Evolutionary conservation across 2,329 filamentous ascomycete species (phyloP).

Genomic region (Samsoniella hepiali): DNA sequence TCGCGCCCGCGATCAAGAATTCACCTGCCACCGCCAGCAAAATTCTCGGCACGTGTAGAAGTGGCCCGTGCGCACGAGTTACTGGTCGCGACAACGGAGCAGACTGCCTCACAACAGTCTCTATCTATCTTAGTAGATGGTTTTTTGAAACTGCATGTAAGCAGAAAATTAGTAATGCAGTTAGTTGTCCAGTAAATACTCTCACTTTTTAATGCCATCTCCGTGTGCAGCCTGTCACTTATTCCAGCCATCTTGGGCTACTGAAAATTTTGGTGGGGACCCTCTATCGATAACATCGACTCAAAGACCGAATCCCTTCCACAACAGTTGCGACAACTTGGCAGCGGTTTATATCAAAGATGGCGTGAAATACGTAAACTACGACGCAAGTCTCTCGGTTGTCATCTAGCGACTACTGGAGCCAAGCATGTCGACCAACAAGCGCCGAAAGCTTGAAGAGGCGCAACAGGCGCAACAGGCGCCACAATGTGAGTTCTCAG

Average conservation of each 20-base stretch:
- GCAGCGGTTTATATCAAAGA: not conserved
- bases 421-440: constrained; percentile 30
- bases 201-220: not conserved
- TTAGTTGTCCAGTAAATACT: not conserved
- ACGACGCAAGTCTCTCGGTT: not conserved
- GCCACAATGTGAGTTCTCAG: constrained; percentile 29
- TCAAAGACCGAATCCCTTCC: not conserved
- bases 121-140: not conserved
- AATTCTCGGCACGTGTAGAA: constrained; percentile 14
- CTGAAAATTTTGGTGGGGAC: constrained; percentile 8
- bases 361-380: not conserved
- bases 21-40: constrained; percentile 6
- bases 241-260: not conserved
- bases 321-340: not conserved
- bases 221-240: not conserved
- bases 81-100: not conserved
- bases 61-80: constrained; percentile 13
- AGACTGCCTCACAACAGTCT: not conserved
- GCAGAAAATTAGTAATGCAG: not conserved
- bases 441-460: constrained; percentile 37
- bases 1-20: not conserved
- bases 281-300: constrained; percentile 10
- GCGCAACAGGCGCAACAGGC: constrained; percentile 26
- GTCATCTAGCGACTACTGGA: not conserved
- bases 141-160: too few species aligned